Base-by-base conservation (phyloP, 768 basidiomycete genomes). In the Termitomyces bulborhizus region DNA sequence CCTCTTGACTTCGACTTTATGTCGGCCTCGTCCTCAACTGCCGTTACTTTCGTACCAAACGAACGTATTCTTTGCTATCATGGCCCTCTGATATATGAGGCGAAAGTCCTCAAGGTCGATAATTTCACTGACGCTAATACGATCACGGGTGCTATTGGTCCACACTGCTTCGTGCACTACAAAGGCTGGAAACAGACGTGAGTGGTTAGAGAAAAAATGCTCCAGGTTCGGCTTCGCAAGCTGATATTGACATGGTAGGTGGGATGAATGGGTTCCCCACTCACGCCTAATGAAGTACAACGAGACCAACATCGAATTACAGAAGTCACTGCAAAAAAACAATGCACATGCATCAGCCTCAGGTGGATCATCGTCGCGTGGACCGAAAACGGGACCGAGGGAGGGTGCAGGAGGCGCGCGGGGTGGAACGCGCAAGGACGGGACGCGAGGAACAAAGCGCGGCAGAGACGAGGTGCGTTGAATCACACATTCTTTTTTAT, bases 181-280 rank as follows among this genome's bases (percentile, higher is more conserved):
- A 97, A 98, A 71, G 97, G 97, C 8, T 99, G 97, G 97, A 99
- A 98, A 69, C 90, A 93, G 69, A 95, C 92, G 93, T 95, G 67
- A 61, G 83, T 74, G 21, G 8, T 40, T 15, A 26, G n/a, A 48
- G 16, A 29, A 37, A 12, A 53, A 43, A 41, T 15, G 26, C 43
- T 40, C 24, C 16, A 37, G 2, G 18, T 43, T 8, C 31, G 45
- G 45, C 43, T 41, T 58, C 39, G 5, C 41, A 40, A 57, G 16
- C 45, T 59, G 29, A 48, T 57, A 27, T n/a, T 29, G 52, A 46
- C 52, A 26, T 27, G 29, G 41, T 40, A 96, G 93, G 57, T 98
- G 94, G 93, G 94, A 97, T 73, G 95, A 98, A 76, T 98, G 93
- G 93, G 96, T 98, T 0, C 89, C 90, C 2, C 78, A 82, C 24